Evolutionary conservation across 2,329 filamentous ascomycete species (phyloP).

Genomic region (Alternaria conjuncta): DNA sequence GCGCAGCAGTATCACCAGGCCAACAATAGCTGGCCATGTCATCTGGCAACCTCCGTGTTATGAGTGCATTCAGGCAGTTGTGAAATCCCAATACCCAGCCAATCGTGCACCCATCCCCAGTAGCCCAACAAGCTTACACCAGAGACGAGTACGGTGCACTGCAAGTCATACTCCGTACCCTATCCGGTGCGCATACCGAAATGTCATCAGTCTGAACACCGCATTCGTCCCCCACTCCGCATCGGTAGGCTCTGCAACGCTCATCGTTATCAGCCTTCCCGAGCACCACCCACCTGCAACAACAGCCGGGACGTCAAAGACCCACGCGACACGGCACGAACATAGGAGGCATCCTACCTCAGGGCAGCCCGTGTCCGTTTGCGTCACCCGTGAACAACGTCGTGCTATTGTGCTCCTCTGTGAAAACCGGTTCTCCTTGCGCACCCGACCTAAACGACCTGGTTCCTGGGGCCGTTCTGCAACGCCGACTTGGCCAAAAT

Average conservation of each 20-base stretch:
- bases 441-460: slow-evolving; percentile 6
- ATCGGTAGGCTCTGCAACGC: not conserved
- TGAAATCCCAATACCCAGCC: slow-evolving; percentile 10
- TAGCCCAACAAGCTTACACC: slow-evolving; percentile 4
- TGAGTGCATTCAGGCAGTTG: slow-evolving; percentile 19
- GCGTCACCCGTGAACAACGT: slow-evolving; percentile 10
- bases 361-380: slow-evolving; percentile 4
- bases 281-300: slow-evolving; percentile 6
- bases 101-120: slow-evolving; percentile 3
- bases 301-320: slow-evolving; percentile 13
- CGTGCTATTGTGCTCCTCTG: slow-evolving; percentile 11
- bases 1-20: not conserved
- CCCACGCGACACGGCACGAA: slow-evolving; percentile 25
- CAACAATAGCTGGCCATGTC: not conserved
- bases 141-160: slow-evolving; percentile 6
- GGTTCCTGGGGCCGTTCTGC: slow-evolving; percentile 7
- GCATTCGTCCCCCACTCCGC: slow-evolving; percentile 3
- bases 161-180: slow-evolving; percentile 23
- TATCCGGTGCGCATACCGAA: slow-evolving; percentile 13
- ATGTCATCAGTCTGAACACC: slow-evolving; percentile 3
- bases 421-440: slow-evolving; percentile 16
- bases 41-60: slow-evolving; percentile 1
- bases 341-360: slow-evolving; percentile 2
- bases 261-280: slow-evolving; percentile 3
- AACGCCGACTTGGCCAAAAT: not conserved